A percentile compares a stretch with the other conserved stretches of the same genome.
These are phyloP conservation scores for Colletotrichum sp. DNA, from an alignment of 2,329 filamentous ascomycete genomes.

Conservation along the genomic window DNA sequence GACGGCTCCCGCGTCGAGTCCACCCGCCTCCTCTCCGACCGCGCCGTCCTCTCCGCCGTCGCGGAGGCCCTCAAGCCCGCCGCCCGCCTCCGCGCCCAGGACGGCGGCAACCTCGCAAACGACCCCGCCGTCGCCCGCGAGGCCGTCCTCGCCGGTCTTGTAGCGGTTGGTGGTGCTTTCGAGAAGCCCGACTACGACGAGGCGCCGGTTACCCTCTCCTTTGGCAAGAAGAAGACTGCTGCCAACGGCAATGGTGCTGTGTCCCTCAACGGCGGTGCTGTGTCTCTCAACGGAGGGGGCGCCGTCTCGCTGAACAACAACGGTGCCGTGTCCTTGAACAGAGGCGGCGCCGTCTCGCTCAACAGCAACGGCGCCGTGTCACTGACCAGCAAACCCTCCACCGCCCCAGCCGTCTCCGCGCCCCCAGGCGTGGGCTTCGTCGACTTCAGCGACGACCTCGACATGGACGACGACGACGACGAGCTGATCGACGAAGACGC, in stretches of 20 bases:
- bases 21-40: slow-evolving; percentile 67
- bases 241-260: slow-evolving; percentile 29
- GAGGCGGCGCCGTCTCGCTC: slow-evolving; percentile 31
- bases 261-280: slow-evolving; percentile 28
- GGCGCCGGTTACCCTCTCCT: slow-evolving; percentile 58
- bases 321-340: slow-evolving; percentile 29
- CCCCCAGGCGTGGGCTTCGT: slow-evolving; percentile 71
- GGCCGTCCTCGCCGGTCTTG: slow-evolving; percentile 82
- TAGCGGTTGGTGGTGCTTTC: slow-evolving; percentile 68
- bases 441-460: slow-evolving; percentile 63
- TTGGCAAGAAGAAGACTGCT: slow-evolving; percentile 40
- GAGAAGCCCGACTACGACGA: slow-evolving; percentile 70
- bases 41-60: slow-evolving; percentile 72
- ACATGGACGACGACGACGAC: slow-evolving; percentile 66
- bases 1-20: slow-evolving; percentile 70
- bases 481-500: slow-evolving; percentile 92
- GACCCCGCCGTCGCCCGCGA: slow-evolving; percentile 67
- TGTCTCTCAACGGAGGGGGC: slow-evolving; percentile 29
- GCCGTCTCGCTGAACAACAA: slow-evolving; percentile 37
- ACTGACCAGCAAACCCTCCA: slow-evolving; percentile 44
- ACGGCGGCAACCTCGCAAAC: slow-evolving; percentile 60
- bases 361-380: slow-evolving; percentile 35
- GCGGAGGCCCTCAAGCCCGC: slow-evolving; percentile 64
- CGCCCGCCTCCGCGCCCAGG: slow-evolving; percentile 72
- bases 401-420: slow-evolving; percentile 43